Percentiles rank a stretch among this genome's conserved stretches.
These are phyloP conservation scores for Malassezia pachydermatis DNA, from an alignment of 1,284 basidiomycete species.

Conservation along the genomic window DNA sequence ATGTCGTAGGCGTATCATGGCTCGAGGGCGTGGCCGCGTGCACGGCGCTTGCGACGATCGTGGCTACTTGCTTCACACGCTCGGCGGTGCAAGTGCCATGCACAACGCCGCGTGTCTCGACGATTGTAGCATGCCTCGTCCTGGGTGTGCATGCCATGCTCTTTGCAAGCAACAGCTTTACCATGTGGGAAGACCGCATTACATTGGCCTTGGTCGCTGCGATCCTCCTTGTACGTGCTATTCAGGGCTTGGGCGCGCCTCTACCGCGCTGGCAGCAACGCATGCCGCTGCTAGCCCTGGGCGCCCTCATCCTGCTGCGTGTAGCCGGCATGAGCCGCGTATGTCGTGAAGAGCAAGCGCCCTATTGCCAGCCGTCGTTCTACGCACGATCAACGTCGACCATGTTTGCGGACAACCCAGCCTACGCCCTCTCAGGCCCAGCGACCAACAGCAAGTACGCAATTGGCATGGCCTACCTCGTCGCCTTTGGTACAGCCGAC, in stretches of 20 bases:
- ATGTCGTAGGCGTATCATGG: not conserved
- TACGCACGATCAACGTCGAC: slow-evolving; percentile 29
- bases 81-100: not conserved
- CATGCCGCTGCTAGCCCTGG: slow-evolving; percentile 60
- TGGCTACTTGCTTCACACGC: no score
- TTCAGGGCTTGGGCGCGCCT: slow-evolving; percentile 18
- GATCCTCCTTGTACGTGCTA: slow-evolving; percentile 17
- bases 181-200: slow-evolving; percentile 85
- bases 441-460: slow-evolving; percentile 28
- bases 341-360: slow-evolving; percentile 88
- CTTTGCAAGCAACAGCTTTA: slow-evolving; percentile 65
- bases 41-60: not conserved
- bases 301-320: slow-evolving; percentile 63
- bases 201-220: slow-evolving; percentile 52
- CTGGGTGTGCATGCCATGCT: slow-evolving; percentile 23
- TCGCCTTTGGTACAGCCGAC: slow-evolving; percentile 23
- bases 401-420: slow-evolving; percentile 19
- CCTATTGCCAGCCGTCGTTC: slow-evolving; percentile 63
- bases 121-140: not conserved
- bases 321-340: slow-evolving; percentile 67
- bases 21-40: not conserved
- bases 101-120: not conserved
- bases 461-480: slow-evolving; percentile 24
- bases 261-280: slow-evolving; percentile 60
- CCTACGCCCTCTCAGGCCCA: slow-evolving; percentile 15